Conservation (phyloP, 2,329 filamentous ascomycete species). For the Fusarium nygamai region DNA sequence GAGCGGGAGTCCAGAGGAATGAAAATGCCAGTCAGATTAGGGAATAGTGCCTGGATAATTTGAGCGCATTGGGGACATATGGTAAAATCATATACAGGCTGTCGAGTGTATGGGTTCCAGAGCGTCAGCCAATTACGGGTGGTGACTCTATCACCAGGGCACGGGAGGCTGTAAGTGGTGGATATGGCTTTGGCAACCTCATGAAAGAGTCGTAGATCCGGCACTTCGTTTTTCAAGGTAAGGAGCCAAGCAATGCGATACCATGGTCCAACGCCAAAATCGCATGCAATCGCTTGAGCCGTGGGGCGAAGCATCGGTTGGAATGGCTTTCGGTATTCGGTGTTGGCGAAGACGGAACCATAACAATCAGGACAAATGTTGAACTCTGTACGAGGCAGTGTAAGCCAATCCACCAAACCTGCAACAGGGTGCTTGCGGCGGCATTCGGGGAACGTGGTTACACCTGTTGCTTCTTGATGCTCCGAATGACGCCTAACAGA, state of each 20-base stretch:
- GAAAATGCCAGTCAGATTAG: slow-evolving; percentile 75
- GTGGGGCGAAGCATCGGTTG: slow-evolving; percentile 64
- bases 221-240: slow-evolving; percentile 74
- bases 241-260: slow-evolving; percentile 86
- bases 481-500: slow-evolving; percentile 66
- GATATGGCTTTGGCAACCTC: slow-evolving; percentile 69
- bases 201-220: slow-evolving; percentile 75
- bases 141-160: slow-evolving; percentile 63
- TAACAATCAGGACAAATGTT: slow-evolving; percentile 88
- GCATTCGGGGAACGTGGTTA: slow-evolving; percentile 71
- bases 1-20: slow-evolving; percentile 59
- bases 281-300: slow-evolving; percentile 72
- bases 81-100: slow-evolving; percentile 74
- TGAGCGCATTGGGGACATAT: slow-evolving; percentile 80
- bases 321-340: slow-evolving; percentile 75
- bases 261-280: slow-evolving; percentile 82
- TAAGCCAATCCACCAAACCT: slow-evolving; percentile 82
- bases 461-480: slow-evolving; percentile 37
- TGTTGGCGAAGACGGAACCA: slow-evolving; percentile 72
- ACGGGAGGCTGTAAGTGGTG: slow-evolving; percentile 64
- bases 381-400: slow-evolving; percentile 75
- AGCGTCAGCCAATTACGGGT: slow-evolving; percentile 80
- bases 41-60: slow-evolving; percentile 77
- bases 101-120: slow-evolving; percentile 71
- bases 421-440: slow-evolving; percentile 70